Evolutionary conservation across 805 yeast species (phyloP), one percentile per base, ranked within the genome.

Genomic region (Candida insectorum): DNA sequence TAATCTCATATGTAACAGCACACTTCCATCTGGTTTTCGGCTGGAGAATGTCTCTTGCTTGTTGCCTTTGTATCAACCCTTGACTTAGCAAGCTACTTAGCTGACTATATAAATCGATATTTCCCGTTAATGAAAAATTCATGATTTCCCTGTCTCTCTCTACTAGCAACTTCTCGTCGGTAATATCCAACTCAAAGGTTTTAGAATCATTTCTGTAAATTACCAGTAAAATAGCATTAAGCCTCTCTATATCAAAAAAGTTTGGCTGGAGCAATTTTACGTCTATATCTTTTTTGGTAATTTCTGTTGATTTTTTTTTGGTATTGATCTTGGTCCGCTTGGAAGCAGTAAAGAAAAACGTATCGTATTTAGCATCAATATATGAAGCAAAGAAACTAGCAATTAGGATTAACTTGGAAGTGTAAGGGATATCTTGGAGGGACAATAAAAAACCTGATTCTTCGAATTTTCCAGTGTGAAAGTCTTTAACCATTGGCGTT

Each of bases 301-400:
- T 26, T 11, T 40, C 45, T 8, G 45, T 48, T 27, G 38, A 43
- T 30, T 48, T 50, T 6, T 39, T 68, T 30, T 63, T 55, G 68
- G 75, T 48, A 39, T 56, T 59, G 18, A 48, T 42, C 26, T 59
- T 59, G 17, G 52, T 47, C 11, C 58, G 51, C 34, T 60, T 60
- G 27, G 82, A 62, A 39, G 71, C 77, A 20, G 96, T 81, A 48
- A 85, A 89, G 33, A 75, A 63, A 32, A 77, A 73, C 48, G 79
- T 61, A 55, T 88, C 97, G 48, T 72, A 73, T 40, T 76, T 73
- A 2, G 81, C 78, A 19, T 81, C 84, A 36, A 78, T 75, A 50
- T 75, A 84, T 0, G 96, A 86, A 1, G 95, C 94, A 30, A 88
- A 60, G 53, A 83, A 89, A 1, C 95, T 80, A 1, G 96, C 86